Base-by-base conservation (phyloP, 345 rosid species). In the Geranium brycei region DNA sequence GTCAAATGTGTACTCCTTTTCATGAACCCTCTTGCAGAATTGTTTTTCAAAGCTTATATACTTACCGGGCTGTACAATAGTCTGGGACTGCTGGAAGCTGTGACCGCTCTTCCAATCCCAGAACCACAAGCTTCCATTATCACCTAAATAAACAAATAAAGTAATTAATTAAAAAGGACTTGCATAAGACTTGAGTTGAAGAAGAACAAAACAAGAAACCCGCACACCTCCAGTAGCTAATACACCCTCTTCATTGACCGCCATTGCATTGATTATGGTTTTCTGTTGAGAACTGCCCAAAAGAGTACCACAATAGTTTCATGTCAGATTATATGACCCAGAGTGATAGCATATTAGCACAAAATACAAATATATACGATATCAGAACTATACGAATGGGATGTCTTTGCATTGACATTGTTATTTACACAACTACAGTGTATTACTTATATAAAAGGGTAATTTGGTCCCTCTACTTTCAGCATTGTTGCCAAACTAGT, bases 101-200 rank as follows among this genome's bases (percentile, higher is more conserved):
- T 95, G 97, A 65, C 97, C 99, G 38, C 97, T 91, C 78, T 77
- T 91, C 99, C 97, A 95, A 71, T 95, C 99, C 97, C 97, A 95
- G 79, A 88, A 95, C 97, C 99, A 91, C 70, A 95, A 14, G 68
- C 99, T 95, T 61, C 99, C 97, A 56, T 95, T 95, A 75, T 95
- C 99, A 71, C 99, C 99, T 93, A 70, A 41, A 59, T 69, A 47
- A 17, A 65, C 19, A 17, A 15, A 61, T 11, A 16, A 4, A 17
- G 2, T 12, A 4, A 30, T 60, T 72, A 3, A 23, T 62, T 71
- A n/a, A 64, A 40, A 68, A 35, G 41, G 41, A 35, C 41, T 35
- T 4, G 41, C 10, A 35, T 35, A 35, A 35, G 10, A 35, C 41
- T 35, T 7, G 41, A 35, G 7, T 35, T 35, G 10, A 35, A 35